phyloP scores from a whole-genome alignment of 2,329 filamentous ascomycete species.

The Fusarium miscanthi region DNA sequence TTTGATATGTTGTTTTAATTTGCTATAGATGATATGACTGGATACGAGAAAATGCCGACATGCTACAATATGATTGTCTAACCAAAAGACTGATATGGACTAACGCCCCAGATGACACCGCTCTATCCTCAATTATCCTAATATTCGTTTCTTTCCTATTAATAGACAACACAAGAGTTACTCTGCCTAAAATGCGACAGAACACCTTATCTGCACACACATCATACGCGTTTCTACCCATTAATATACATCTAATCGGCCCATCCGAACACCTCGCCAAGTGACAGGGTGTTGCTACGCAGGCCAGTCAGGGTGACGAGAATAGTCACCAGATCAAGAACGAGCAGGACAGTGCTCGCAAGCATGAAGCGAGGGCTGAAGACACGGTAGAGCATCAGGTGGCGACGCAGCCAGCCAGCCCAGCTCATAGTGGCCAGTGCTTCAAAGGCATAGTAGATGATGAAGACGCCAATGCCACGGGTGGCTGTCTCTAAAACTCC shows the following conservation, averaged over 20 bases:
- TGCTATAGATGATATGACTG: not conserved
- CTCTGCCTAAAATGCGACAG: not conserved
- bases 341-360: slow-evolving; percentile 74
- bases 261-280: slow-evolving; percentile 91
- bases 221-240: slow-evolving; percentile 23
- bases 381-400: slow-evolving; percentile 96
- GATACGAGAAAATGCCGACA: slow-evolving; percentile 27
- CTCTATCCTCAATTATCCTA: slow-evolving; percentile 11
- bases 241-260: slow-evolving; percentile 55
- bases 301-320: slow-evolving; percentile 78
- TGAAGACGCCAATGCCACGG: slow-evolving; percentile 77
- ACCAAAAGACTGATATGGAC: slow-evolving; percentile 1
- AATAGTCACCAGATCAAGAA: slow-evolving; percentile 81
- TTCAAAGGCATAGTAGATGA: slow-evolving; percentile 85
- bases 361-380: slow-evolving; percentile 94
- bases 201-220: slow-evolving; percentile 1
- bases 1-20: not conserved
- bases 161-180: slow-evolving; percentile 1
- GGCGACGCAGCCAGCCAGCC: slow-evolving; percentile 86
- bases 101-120: slow-evolving; percentile 3
- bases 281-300: slow-evolving; percentile 79
- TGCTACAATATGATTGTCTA: slow-evolving; percentile 27
- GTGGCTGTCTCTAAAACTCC: slow-evolving; percentile 77
- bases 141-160: not conserved
- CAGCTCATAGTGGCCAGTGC: slow-evolving; percentile 89